Percentiles rank a stretch among this genome's conserved stretches.
phyloP scores from a whole-genome alignment of 2,329 filamentous ascomycete species.

The Macrophomina phaseolina region DNA sequence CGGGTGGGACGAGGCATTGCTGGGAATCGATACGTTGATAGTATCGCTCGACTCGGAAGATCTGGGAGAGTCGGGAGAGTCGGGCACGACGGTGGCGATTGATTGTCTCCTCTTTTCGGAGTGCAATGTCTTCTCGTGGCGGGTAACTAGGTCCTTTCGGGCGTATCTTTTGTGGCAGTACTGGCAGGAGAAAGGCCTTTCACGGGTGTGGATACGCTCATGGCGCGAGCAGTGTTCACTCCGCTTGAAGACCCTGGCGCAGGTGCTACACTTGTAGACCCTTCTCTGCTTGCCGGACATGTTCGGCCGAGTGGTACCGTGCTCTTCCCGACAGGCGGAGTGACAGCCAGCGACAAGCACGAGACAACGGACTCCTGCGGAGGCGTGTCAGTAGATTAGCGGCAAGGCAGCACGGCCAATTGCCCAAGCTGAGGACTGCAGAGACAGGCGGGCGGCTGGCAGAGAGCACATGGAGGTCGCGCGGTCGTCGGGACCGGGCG shows the following conservation, averaged over 20 bases:
- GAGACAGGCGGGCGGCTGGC: not conserved
- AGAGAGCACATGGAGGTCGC: slow-evolving; percentile 2
- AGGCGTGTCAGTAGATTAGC: not conserved
- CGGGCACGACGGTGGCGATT: slow-evolving; percentile 13
- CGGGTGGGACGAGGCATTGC: slow-evolving; percentile 3
- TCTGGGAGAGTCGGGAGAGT: not conserved
- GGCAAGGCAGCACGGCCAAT: not conserved
- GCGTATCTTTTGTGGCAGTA: slow-evolving; percentile 43
- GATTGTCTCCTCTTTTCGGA: slow-evolving; percentile 28
- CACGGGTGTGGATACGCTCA: slow-evolving; percentile 42
- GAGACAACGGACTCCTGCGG: not conserved
- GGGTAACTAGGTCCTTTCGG: slow-evolving; percentile 45
- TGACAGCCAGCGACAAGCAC: slow-evolving; percentile 6
- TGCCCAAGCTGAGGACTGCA: not conserved
- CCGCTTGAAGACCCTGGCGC: slow-evolving; percentile 41
- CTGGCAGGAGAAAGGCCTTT: slow-evolving; percentile 41
- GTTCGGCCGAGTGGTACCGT: not conserved
- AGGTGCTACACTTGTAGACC: slow-evolving; percentile 36
- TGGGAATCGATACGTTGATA: slow-evolving; percentile 21
- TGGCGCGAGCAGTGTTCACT: slow-evolving; percentile 44
- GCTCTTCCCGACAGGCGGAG: not conserved
- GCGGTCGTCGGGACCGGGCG: slow-evolving; percentile 19
- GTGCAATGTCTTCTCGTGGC: slow-evolving; percentile 43
- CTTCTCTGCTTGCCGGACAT: slow-evolving; percentile 23
- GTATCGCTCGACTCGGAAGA: slow-evolving; percentile 13